phyloP scores from a whole-genome alignment of 495 filamentous ascomycete genomes.

The Hypomontagnella submonticulosa region DNA sequence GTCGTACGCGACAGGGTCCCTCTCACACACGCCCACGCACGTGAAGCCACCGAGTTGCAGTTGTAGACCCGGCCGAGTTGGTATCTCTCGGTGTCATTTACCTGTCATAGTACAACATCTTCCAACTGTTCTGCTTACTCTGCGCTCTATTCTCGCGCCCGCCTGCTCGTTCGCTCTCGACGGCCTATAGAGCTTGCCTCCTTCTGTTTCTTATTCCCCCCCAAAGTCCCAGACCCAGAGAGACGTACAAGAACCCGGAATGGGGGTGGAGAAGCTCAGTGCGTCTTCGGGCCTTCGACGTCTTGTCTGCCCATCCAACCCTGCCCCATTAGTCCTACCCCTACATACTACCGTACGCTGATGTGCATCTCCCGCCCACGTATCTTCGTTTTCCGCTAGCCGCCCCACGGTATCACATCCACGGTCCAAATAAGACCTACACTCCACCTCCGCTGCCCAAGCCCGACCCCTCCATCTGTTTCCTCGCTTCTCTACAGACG shows the following conservation, averaged over 20 bases:
- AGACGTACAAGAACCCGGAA: constrained; percentile 39
- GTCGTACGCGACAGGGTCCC: constrained; percentile 28
- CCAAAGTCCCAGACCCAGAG: constrained; percentile 3
- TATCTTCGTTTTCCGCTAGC: constrained; percentile 48
- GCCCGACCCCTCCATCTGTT: constrained; percentile 49
- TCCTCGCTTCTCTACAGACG: constrained; percentile 46
- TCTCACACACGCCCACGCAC: constrained; percentile 26
- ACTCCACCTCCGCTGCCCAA: constrained; percentile 51
- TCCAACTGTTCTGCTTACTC: constrained; percentile 27
- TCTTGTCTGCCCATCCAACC: constrained; percentile 43
- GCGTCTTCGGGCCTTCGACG: constrained; percentile 45
- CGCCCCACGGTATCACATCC: constrained; percentile 50
- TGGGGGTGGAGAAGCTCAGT: constrained; percentile 46
- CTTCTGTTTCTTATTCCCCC: constrained; percentile 17
- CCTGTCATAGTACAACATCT: constrained; percentile 26
- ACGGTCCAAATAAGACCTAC: constrained; percentile 52
- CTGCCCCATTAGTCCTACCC: constrained; percentile 47
- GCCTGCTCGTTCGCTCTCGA: neutral
- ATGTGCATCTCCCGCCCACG: constrained; percentile 46
- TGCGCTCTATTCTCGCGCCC: constrained; percentile 14
- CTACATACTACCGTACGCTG: constrained; percentile 44
- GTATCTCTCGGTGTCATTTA: constrained; percentile 21
- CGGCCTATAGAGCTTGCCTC: constrained; percentile 32
- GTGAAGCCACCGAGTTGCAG: constrained; percentile 30
- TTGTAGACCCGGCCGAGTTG: constrained; percentile 23